Evolutionary conservation across 163 green algal species (phyloP).

Genomic region (Coccomyxa subellipsoidea): DNA sequence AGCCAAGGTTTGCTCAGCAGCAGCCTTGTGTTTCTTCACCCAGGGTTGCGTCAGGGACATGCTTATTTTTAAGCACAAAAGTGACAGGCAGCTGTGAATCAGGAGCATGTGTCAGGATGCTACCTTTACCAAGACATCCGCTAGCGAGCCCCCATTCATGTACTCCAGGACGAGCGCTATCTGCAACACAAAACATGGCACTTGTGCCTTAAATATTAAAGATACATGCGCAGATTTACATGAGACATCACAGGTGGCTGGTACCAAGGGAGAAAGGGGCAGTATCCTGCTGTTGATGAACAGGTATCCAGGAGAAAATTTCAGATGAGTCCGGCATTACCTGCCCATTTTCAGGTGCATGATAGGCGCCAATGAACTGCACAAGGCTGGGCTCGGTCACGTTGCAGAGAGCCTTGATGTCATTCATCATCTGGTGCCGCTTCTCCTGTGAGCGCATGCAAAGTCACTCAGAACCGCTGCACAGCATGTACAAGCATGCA

Average conservation of each 20-base stretch:
- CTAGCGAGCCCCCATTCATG: slow-evolving; percentile 91
- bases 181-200: slow-evolving; percentile 44
- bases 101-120: not conserved
- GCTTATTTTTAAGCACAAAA: too few species aligned
- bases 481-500: not conserved
- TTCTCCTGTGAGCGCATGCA: slow-evolving; percentile 67
- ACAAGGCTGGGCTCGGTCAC: slow-evolving; percentile 67
- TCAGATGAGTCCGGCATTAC: too few species aligned
- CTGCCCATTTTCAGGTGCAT: slow-evolving; percentile 64
- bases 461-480: not conserved
- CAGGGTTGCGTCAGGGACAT: too few species aligned
- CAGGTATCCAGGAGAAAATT: too few species aligned
- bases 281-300: too few species aligned
- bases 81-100: too few species aligned
- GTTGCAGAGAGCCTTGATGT: slow-evolving; percentile 86
- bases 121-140: slow-evolving; percentile 75
- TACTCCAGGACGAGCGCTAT: slow-evolving; percentile 95
- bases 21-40: too few species aligned
- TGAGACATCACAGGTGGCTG: too few species aligned
- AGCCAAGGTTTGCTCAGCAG: not conserved
- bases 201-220: not conserved
- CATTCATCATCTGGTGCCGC: slow-evolving; percentile 90
- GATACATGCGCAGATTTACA: too few species aligned
- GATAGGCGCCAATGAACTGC: slow-evolving; percentile 86
- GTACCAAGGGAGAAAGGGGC: too few species aligned